These are phyloP conservation scores for Tricholoma bakamatsutake DNA, from an alignment of 768 basidiomycete species.

Conservation along the genomic window DNA sequence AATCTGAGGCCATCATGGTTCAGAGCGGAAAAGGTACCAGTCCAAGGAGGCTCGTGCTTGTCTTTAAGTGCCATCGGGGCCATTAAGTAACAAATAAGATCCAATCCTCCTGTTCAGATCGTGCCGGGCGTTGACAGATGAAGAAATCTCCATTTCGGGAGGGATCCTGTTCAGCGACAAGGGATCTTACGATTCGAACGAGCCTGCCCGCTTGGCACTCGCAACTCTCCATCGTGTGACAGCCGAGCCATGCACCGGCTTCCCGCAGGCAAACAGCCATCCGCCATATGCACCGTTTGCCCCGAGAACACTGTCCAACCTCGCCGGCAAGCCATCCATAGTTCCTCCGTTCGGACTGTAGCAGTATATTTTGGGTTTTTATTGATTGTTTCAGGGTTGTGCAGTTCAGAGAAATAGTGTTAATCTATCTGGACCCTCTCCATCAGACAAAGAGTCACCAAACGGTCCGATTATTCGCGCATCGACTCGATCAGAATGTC, in stretches of 20 bases:
- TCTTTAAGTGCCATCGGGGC: constrained; percentile 51
- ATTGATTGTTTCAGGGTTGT: neutral
- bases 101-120: constrained; percentile 37
- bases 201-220: constrained; percentile 15
- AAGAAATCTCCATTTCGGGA: constrained; percentile 29
- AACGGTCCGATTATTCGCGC: neutral
- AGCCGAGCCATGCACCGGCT: constrained; percentile 25
- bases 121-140: constrained; percentile 32
- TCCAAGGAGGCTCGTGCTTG: constrained; percentile 39
- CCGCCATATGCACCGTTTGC: neutral
- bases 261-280: neutral
- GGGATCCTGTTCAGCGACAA: constrained; percentile 16
- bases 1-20: constrained; percentile 51
- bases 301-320: no score
- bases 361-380: neutral
- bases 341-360: no score
- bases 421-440: no score
- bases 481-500: neutral
- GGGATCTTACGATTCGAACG: constrained; percentile 12
- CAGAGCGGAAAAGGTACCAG: constrained; percentile 43
- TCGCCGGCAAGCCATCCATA: no score
- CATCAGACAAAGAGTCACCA: neutral
- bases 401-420: neutral
- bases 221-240: constrained; percentile 22
- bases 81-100: constrained; percentile 55